Percentiles rank a stretch among this genome's conserved stretches.
Conservation (phyloP, 2,329 filamentous ascomycete species). For the Trichoderma sp. region DNA sequence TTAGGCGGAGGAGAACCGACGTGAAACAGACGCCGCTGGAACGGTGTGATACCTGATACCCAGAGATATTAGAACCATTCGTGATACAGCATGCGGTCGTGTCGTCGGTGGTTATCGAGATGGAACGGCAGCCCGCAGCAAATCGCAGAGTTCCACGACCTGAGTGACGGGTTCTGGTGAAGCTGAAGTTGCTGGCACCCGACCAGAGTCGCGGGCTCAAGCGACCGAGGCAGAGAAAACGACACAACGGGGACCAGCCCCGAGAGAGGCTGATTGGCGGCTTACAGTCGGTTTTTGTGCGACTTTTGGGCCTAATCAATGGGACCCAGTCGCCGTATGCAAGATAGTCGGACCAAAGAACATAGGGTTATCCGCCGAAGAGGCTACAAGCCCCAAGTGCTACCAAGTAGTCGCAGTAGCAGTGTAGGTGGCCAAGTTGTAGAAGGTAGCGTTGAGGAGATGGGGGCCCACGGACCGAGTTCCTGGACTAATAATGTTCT, state of each 20-base stretch:
- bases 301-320: slow-evolving; percentile 45
- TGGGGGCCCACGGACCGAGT: slow-evolving; percentile 41
- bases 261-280: slow-evolving; percentile 44
- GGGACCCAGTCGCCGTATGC: slow-evolving; percentile 45
- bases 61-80: slow-evolving; percentile 49
- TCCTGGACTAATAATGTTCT: slow-evolving; percentile 34
- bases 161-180: slow-evolving; percentile 36
- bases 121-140: slow-evolving; percentile 52
- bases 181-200: slow-evolving; percentile 32
- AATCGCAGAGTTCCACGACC: slow-evolving; percentile 38
- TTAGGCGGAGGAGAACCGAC: slow-evolving; percentile 36
- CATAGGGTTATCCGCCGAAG: slow-evolving; percentile 42
- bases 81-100: slow-evolving; percentile 56
- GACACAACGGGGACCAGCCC: slow-evolving; percentile 35
- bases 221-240: slow-evolving; percentile 38
- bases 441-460: slow-evolving; percentile 14
- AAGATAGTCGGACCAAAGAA: slow-evolving; percentile 49
- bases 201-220: slow-evolving; percentile 25
- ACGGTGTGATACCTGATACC: slow-evolving; percentile 50
- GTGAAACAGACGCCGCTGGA: slow-evolving; percentile 56
- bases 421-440: slow-evolving; percentile 4
- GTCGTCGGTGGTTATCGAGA: slow-evolving; percentile 49
- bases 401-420: neutral
- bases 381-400: slow-evolving; percentile 25
- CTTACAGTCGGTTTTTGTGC: slow-evolving; percentile 53